phyloP scores from a whole-genome alignment of 1,139 yeast species.

The Scheffersomyces stambukii region DNA sequence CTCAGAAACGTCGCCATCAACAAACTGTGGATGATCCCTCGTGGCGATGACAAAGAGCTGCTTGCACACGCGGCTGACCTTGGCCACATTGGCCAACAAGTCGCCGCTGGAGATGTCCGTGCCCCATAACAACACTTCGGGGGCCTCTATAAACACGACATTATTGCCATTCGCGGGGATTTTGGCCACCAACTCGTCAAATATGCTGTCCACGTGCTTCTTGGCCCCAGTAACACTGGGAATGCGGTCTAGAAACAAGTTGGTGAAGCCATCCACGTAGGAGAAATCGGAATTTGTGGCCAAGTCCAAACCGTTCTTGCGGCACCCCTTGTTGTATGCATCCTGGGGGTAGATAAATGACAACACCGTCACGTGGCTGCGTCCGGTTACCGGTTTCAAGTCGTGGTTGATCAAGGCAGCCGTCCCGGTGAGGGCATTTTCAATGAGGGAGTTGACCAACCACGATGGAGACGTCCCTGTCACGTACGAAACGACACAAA shows the following conservation, averaged over 20 bases:
- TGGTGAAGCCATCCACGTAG: constrained; percentile 43
- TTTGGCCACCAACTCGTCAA: constrained; percentile 17
- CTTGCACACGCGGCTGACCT: constrained; percentile 31
- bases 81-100: constrained; percentile 30
- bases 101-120: constrained; percentile 30
- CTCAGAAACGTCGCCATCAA: constrained; percentile 26
- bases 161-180: constrained; percentile 17
- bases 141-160: constrained; percentile 41
- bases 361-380: constrained; percentile 34
- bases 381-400: constrained; percentile 15
- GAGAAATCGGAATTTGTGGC: constrained; percentile 24
- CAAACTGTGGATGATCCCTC: constrained; percentile 36
- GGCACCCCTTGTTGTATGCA: constrained; percentile 34
- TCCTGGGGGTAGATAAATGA: constrained; percentile 41
- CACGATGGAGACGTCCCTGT: constrained; percentile 68
- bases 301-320: constrained; percentile 43
- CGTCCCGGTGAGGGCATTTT: constrained; percentile 40
- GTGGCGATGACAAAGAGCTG: constrained; percentile 31
- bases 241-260: constrained; percentile 31
- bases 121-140: constrained; percentile 48
- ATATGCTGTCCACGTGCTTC: constrained; percentile 16
- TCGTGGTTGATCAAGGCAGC: constrained; percentile 35
- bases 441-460: constrained; percentile 51
- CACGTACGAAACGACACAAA: constrained; percentile 50
- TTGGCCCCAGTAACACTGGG: constrained; percentile 14